These are phyloP conservation scores for Tuber magnatum DNA, from an alignment of 495 filamentous ascomycete species.

Conservation along the genomic window DNA sequence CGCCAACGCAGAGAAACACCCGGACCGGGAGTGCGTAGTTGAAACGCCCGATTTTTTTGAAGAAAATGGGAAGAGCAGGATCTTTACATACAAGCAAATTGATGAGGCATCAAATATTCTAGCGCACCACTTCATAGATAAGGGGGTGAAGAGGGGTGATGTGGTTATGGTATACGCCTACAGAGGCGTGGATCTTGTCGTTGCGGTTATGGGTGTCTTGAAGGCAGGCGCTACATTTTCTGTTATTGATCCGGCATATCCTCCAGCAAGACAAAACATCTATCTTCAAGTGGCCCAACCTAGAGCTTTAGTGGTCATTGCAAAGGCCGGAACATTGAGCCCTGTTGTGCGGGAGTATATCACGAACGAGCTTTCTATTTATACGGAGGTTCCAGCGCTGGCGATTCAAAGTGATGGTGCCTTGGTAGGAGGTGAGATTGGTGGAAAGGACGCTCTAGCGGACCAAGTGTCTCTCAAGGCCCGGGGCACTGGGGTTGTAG, in stretches of 20 bases:
- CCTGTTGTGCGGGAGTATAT: constrained; percentile 62
- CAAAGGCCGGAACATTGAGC: constrained; percentile 67
- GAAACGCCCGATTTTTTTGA: constrained; percentile 64
- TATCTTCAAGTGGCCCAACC: constrained; percentile 86
- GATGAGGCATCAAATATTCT: constrained; percentile 76
- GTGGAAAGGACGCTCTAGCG: constrained; percentile 61
- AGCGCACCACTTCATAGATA: constrained; percentile 65
- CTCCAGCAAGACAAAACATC: constrained; percentile 77
- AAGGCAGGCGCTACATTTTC: constrained; percentile 65
- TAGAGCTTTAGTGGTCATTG: constrained; percentile 69
- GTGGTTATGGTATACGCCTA: constrained; percentile 92
- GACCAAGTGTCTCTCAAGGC: constrained; percentile 50
- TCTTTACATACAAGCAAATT: constrained; percentile 84
- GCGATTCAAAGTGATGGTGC: constrained; percentile 65
- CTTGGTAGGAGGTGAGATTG: constrained; percentile 59
- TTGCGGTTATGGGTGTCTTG: constrained; percentile 57
- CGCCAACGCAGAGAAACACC: constrained; percentile 64
- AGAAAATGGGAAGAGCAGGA: constrained; percentile 47
- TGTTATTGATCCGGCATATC: constrained; percentile 85
- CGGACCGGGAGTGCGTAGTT: constrained; percentile 70
- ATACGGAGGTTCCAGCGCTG: constrained; percentile 70
- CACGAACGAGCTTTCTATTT: constrained; percentile 61
- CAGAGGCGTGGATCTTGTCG: constrained; percentile 66
- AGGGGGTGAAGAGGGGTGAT: constrained; percentile 70
- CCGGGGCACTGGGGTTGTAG: constrained; percentile 60